Percentiles rank a stretch among this genome's conserved stretches.
These are phyloP conservation scores for Elaeis guineensis DNA, from an alignment of 176 grass and related monocot species.

Conservation along the genomic window DNA sequence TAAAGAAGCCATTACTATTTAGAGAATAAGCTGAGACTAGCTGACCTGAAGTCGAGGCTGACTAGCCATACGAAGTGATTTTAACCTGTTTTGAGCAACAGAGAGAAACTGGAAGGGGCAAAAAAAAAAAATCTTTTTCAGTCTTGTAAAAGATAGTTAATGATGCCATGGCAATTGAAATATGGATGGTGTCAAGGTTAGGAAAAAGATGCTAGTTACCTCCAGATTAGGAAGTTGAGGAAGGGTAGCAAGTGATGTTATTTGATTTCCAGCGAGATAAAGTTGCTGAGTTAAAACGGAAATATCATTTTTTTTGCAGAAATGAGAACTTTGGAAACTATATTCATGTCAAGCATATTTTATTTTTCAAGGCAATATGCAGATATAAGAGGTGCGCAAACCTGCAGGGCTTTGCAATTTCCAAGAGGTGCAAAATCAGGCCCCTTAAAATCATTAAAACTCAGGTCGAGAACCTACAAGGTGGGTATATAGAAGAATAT, in stretches of 20 bases:
- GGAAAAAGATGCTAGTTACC: slow-evolving; percentile 40
- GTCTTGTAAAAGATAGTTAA: slow-evolving; percentile 10
- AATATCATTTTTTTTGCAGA: slow-evolving; percentile 28
- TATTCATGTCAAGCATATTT: too few relatives aligned
- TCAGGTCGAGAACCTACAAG: slow-evolving; percentile 92
- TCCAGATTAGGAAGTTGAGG: slow-evolving; percentile 90
- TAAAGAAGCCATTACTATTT: background rate
- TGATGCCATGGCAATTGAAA: background rate
- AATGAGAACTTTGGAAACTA: background rate
- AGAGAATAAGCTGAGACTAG: slow-evolving; percentile 14
- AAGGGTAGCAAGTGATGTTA: slow-evolving; percentile 82
- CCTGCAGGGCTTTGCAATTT: slow-evolving; percentile 87
- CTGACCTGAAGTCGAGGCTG: slow-evolving; percentile 87
- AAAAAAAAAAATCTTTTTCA: slow-evolving; percentile 26
- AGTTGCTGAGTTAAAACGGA: slow-evolving; percentile 68
- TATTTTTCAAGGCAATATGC: background rate
- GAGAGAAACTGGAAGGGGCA: slow-evolving; percentile 64
- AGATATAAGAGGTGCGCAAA: slow-evolving; percentile 25
- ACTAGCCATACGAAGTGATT: slow-evolving; percentile 66
- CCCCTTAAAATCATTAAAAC: slow-evolving; percentile 92
- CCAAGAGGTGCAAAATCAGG: slow-evolving; percentile 71
- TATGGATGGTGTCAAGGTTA: slow-evolving; percentile 3
- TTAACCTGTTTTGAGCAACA: slow-evolving; percentile 91
- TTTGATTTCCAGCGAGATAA: slow-evolving; percentile 98
- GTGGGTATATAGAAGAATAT: too few relatives aligned